Evolutionary conservation across 2,329 filamentous ascomycete genomes (phyloP).

Genomic region (Exophiala viscosa): DNA sequence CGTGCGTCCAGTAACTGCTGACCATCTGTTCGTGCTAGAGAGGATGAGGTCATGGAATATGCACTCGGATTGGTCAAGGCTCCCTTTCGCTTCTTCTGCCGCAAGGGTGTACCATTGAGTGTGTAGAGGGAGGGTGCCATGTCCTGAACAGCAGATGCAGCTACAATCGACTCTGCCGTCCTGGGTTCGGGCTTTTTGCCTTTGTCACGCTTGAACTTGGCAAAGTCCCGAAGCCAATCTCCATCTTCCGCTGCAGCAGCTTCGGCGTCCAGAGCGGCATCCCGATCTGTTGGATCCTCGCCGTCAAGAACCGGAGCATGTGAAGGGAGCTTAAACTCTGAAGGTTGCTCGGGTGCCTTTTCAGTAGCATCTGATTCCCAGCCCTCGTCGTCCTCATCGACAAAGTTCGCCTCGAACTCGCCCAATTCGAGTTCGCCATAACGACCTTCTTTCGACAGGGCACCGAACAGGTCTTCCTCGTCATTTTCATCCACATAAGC

Average conservation of each 20-base stretch:
- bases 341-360: slow-evolving; percentile 52
- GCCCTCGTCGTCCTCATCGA: slow-evolving; percentile 68
- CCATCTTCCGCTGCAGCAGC: slow-evolving; percentile 58
- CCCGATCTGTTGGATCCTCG: neutral
- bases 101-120: slow-evolving; percentile 62
- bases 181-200: slow-evolving; percentile 38
- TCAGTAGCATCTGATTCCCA: slow-evolving; percentile 95
- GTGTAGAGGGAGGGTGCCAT: slow-evolving; percentile 43
- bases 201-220: slow-evolving; percentile 83
- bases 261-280: slow-evolving; percentile 16
- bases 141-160: slow-evolving; percentile 39
- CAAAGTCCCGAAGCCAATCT: slow-evolving; percentile 88
- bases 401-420: slow-evolving; percentile 68
- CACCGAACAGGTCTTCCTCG: slow-evolving; percentile 77
- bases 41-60: slow-evolving; percentile 90
- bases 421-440: slow-evolving; percentile 66
- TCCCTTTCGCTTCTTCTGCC: slow-evolving; percentile 91
- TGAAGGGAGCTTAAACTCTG: slow-evolving; percentile 16
- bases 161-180: slow-evolving; percentile 38
- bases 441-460: slow-evolving; percentile 64
- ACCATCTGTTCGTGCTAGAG: slow-evolving; percentile 81
- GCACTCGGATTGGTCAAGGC: slow-evolving; percentile 81
- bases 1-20: slow-evolving; percentile 79
- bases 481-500: slow-evolving; percentile 80
- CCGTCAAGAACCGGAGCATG: neutral